Base-by-base conservation (phyloP, 176 grass and related monocot species). In the Lolium rigidum region DNA sequence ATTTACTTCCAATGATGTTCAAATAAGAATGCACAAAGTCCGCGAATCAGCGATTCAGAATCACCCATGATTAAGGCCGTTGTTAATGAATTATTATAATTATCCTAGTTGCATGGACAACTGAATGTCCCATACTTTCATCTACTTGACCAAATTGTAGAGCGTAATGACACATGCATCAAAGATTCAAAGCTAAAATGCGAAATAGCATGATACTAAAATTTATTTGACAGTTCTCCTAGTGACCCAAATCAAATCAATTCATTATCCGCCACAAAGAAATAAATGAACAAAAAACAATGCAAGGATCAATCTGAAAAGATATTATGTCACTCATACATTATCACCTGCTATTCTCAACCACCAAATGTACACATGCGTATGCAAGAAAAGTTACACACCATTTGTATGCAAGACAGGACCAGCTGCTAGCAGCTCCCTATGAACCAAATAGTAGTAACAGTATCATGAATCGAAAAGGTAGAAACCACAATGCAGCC, bases 321-420 rank as follows among this genome's bases (percentile, higher is more conserved):
- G 14, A 31, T 10, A 74, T n/a, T 62, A 11, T 49, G 56, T 37
- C 55, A 62, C 10, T 61, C 18, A 31, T 37, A 25, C 11, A 47
- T n/a, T 49, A 50, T 63, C 46, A 6, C 16, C 57, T 52, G 43
- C 82, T 74, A 75, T 15, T 75, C 74, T 18, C 12, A 75, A 84
- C 41, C 6, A 84, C 58, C 11, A 39, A 55, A 18, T 0, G 66
- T 35, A 69, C 1, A 48, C 21, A 54, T 60, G 10, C 12, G 31
- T 2, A 41, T 51, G 81, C 52, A 73, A 83, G 10, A 73, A 13
- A 83, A 83, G 15, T 5, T n/a, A 46, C 25, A 44, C 9, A 47
- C 55, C 14, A 83, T 73, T 26, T 73, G 15, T 73, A 56, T 1
- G 68, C 25, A 61, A 74, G 16, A 28, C 54, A 61, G 47, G n/a